Conservation (phyloP, 345 rosid genomes). For the Limnanthes douglasii region DNA sequence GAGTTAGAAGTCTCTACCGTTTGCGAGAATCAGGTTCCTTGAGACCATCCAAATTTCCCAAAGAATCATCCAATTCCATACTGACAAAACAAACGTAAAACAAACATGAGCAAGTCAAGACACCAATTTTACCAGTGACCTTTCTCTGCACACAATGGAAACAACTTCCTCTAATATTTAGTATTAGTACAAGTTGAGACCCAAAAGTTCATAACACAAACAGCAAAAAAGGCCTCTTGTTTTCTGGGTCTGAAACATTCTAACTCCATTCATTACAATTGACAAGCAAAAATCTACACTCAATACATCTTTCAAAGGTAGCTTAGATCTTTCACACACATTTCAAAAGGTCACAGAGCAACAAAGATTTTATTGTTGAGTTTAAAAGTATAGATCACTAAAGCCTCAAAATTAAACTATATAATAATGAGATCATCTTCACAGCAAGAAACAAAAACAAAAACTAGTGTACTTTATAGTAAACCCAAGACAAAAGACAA, state of each 20-base stretch:
- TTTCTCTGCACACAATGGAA: background rate
- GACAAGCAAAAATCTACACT: background rate
- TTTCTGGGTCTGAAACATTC: background rate
- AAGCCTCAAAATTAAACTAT: too few relatives aligned
- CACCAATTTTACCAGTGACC: background rate
- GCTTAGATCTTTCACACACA: too few relatives aligned
- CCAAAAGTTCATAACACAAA: too few relatives aligned
- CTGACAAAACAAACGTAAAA: slow-evolving; percentile 8
- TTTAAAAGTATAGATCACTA: background rate
- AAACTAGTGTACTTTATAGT: background rate
- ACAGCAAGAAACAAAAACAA: background rate
- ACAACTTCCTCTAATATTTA: background rate
- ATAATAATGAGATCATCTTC: too few relatives aligned
- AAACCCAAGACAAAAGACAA: too few relatives aligned
- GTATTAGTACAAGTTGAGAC: background rate
- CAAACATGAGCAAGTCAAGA: background rate
- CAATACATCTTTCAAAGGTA: too few relatives aligned
- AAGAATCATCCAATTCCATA: slow-evolving; percentile 16
- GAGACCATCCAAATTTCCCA: slow-evolving; percentile 13
- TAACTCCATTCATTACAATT: too few relatives aligned
- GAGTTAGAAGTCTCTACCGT: slow-evolving; percentile 10
- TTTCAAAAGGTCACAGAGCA: too few relatives aligned
- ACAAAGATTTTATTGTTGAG: background rate
- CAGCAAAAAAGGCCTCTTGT: background rate
- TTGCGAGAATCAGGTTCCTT: slow-evolving; percentile 20